These are phyloP conservation scores for Populus tomentosa DNA, from an alignment of 441 rosid species.

Conservation along the genomic window DNA sequence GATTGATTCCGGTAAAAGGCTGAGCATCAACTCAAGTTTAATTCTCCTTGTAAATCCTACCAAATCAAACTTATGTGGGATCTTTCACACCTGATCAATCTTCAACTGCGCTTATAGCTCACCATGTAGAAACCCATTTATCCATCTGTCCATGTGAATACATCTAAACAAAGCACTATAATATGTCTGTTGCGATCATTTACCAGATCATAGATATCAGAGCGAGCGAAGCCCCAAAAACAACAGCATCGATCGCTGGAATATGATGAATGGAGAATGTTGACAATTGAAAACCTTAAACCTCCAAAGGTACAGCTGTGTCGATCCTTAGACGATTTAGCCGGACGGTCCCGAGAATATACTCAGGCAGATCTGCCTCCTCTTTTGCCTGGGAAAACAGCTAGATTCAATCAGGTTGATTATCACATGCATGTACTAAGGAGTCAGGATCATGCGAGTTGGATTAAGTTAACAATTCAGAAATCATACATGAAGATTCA, in stretches of 20 bases:
- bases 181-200: background rate
- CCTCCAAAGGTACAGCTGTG: constrained; percentile 60
- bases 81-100: background rate
- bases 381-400: constrained; percentile 67
- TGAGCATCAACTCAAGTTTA: background rate
- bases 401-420: background rate
- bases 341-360: constrained; percentile 88
- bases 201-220: background rate
- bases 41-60: background rate
- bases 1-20: background rate
- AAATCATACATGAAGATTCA: too few species aligned
- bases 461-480: too few species aligned
- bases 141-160: background rate
- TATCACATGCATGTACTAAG: background rate
- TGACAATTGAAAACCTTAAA: constrained; percentile 14
- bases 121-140: background rate
- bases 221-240: constrained; percentile 1
- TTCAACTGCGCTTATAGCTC: background rate
- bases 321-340: constrained; percentile 71
- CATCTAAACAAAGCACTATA: background rate
- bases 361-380: constrained; percentile 85
- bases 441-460: too few species aligned
- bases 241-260: background rate
- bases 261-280: background rate
- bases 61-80: background rate